Evolutionary conservation across 495 filamentous ascomycete genomes (phyloP).

Genomic region (Xylaria longipes): DNA sequence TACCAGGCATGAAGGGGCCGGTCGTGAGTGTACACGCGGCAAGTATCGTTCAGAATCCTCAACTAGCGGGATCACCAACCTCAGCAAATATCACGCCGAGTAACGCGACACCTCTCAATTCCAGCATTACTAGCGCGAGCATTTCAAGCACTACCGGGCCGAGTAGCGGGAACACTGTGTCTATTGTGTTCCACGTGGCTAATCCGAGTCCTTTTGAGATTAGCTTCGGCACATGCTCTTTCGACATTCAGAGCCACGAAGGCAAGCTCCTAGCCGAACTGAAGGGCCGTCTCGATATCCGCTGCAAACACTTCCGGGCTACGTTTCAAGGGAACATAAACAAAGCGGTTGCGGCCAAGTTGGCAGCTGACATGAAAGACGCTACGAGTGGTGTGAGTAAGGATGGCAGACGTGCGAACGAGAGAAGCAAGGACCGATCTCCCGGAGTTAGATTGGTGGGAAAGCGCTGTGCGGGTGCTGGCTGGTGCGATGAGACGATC

Average conservation of each 20-base stretch:
- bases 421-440: neutral
- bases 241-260: slow-evolving; percentile 34
- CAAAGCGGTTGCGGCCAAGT: slow-evolving; percentile 8
- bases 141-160: neutral
- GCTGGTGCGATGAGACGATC: slow-evolving; percentile 39
- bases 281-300: slow-evolving; percentile 37
- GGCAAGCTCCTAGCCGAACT: slow-evolving; percentile 35
- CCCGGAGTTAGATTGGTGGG: slow-evolving; percentile 31
- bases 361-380: slow-evolving; percentile 21
- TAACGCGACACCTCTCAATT: neutral
- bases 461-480: slow-evolving; percentile 29
- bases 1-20: slow-evolving; percentile 38
- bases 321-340: slow-evolving; percentile 29
- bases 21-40: slow-evolving; percentile 24
- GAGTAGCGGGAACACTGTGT: slow-evolving; percentile 5
- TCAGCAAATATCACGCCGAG: neutral
- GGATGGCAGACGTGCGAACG: neutral
- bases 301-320: slow-evolving; percentile 23
- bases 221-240: slow-evolving; percentile 38
- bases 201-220: slow-evolving; percentile 43
- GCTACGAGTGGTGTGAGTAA: neutral
- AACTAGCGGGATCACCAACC: neutral
- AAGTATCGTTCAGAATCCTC: neutral
- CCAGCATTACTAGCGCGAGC: neutral
- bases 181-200: slow-evolving; percentile 27